Base-by-base conservation (phyloP, 2,329 filamentous ascomycete genomes). In the Fusarium praegraminearum region DNA sequence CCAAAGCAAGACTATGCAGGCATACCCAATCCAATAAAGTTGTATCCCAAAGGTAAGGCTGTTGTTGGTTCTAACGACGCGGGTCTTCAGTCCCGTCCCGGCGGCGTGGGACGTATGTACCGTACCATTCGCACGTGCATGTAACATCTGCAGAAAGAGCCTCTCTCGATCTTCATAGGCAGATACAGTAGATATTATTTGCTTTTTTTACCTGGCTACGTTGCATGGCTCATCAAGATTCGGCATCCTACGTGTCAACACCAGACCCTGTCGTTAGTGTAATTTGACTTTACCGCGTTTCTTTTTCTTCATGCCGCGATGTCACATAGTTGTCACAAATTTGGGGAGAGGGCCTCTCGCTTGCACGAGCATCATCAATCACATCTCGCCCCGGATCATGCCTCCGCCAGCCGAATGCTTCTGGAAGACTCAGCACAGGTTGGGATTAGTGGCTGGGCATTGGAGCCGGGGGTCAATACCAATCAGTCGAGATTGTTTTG, bases 11-110 rank as follows among this genome's bases (percentile, higher is more conserved):
- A n/a, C 12, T 18, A 54, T 54, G 38, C 28, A 30, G 45, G 16
- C 11, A 7, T 35, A n/a, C 46, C 33, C 28, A 24, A 13, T 35
- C 13, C 33, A 44, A 41, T 40, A 26, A 49, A 33, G 51, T 35
- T 54, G 40, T 32, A 57, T 32, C 30, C 41, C 55, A 26, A 40
- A 59, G 15, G 33, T 41, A 36, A 62, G 52, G 43, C 50, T 69
- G 66, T 62, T 69, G 66, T 62, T 69, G 55, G 49, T 44, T 66
- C 61, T 30, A 60, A 32, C 58, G 40, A 41, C 61, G 35, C n/a
- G 26, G 40, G 51, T 41, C 51, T 26, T 7, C 40, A 58, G 33
- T 67, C 62, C 67, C 58, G 67, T 70, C 57, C 67, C 67, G 51
- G 51, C 35, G 51, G 54, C 51, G 38, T 70, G 67, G 67, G 60